Base-by-base conservation (phyloP, 2,329 filamentous ascomycete genomes). In the Nemania diffusa region DNA sequence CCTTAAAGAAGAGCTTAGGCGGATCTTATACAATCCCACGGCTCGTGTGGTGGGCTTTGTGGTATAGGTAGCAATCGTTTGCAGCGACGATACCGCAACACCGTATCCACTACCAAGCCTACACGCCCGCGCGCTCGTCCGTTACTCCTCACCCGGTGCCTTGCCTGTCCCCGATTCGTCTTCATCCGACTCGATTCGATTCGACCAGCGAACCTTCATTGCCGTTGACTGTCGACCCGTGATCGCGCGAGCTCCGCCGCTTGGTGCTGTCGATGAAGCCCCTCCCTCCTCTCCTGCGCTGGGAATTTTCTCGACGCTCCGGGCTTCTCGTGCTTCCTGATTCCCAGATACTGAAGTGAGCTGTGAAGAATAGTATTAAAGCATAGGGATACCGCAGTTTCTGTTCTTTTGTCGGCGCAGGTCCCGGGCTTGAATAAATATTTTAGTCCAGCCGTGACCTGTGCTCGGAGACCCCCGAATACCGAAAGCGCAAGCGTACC, bases 181-280 rank as follows among this genome's bases (percentile, higher is more conserved):
- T 20, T 57, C 26, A 24, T 34, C 40, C 37, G 37, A 32, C 26
- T 29, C 37, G 22, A 24, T 22, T 27, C 46, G 15, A 26, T 27
- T 27, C 22, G 22, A 22, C 44, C n/a, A 29, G 22, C 57, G 5
- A 24, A 53, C 5, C 17, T 15, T 7, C 22, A 44, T 46, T 52
- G 24, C n/a, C 20, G 52, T 52, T 44, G 26, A 64, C 27, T 46
- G n/a, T 27, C 51, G 37, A 20, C 57, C 46, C 40, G 34, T 61
- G 44, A 62, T 44, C 65, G 34, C 56, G 15, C 42, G 24, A 48
- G 20, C 44, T 13, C 51, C 50, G 26, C 61, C 44, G 34, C 26
- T 34, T 37, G 44, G 51, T 22, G 48, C 56, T 37, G 42, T 61
- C 15, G 13, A 68, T 65, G 57, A 57, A 57, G 53, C 57, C 52